These are phyloP conservation scores for Dryas alaskensis DNA, from an alignment of 306 rosid genomes.

Conservation along the genomic window DNA sequence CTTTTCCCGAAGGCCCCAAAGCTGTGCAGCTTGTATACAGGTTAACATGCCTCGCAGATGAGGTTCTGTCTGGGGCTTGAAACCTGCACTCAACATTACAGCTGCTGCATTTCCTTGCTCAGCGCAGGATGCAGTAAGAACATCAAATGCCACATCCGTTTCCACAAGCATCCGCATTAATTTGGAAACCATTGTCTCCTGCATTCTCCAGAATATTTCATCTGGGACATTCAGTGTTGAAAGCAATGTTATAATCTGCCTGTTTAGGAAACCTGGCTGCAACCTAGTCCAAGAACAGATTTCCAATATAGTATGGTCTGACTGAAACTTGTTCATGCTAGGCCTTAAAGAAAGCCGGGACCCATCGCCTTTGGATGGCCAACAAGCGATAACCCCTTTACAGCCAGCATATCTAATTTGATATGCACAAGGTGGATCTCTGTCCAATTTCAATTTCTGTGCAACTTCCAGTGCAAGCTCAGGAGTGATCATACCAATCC, in stretches of 20 bases:
- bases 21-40: slow-evolving; percentile 73
- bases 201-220: slow-evolving; percentile 72
- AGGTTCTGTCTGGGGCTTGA: slow-evolving; percentile 78
- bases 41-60: slow-evolving; percentile 78
- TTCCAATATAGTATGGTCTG: slow-evolving; percentile 58
- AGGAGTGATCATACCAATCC: slow-evolving; percentile 75
- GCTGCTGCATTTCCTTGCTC: slow-evolving; percentile 84
- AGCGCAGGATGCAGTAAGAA: slow-evolving; percentile 76
- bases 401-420: slow-evolving; percentile 88
- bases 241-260: slow-evolving; percentile 78
- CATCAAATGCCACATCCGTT: slow-evolving; percentile 64
- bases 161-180: slow-evolving; percentile 58
- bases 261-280: slow-evolving; percentile 84
- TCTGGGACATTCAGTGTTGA: slow-evolving; percentile 60
- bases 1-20: slow-evolving; percentile 86
- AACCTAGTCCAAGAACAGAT: slow-evolving; percentile 88
- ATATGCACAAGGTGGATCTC: slow-evolving; percentile 62
- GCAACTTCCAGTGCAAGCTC: slow-evolving; percentile 84
- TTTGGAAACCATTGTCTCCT: slow-evolving; percentile 64
- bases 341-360: slow-evolving; percentile 58
- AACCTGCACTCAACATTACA: slow-evolving; percentile 91
- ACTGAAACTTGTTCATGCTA: slow-evolving; percentile 70
- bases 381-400: slow-evolving; percentile 84
- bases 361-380: slow-evolving; percentile 66
- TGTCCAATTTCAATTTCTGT: slow-evolving; percentile 58